Percentiles rank a stretch among this genome's conserved stretches.
Conservation (phyloP, 495 filamentous ascomycete species). For the Penicillium cataractarum region DNA sequence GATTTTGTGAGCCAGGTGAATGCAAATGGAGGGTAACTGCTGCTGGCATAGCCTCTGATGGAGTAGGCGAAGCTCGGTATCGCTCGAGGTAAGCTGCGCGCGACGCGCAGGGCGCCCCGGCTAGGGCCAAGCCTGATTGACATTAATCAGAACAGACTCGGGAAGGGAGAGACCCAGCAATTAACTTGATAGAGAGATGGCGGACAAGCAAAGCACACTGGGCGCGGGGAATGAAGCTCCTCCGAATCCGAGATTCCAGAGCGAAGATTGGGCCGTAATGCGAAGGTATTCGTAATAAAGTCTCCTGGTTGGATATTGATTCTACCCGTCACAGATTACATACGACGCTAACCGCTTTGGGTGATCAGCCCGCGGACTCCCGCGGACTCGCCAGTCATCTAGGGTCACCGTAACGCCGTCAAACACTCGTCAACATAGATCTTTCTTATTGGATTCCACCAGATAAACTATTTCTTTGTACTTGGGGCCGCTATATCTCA, state of each 20-base stretch:
- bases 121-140: slow-evolving; percentile 21
- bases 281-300: neutral
- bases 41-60: slow-evolving; percentile 29
- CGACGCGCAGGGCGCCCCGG: slow-evolving; percentile 8
- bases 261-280: neutral
- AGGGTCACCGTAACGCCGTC: neutral
- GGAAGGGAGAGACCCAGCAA: slow-evolving; percentile 28
- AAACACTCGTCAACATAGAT: neutral
- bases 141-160: slow-evolving; percentile 21
- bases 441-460: neutral
- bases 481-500: neutral
- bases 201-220: neutral
- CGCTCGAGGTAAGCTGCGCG: slow-evolving; percentile 17
- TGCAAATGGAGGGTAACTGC: slow-evolving; percentile 27
- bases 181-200: slow-evolving; percentile 10
- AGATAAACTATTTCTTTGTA: neutral
- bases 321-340: neutral
- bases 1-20: slow-evolving; percentile 46
- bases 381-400: neutral
- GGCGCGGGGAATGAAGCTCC: neutral
- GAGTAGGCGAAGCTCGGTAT: neutral
- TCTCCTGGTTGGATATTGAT: neutral
- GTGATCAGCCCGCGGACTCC: neutral
- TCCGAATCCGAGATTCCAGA: neutral
- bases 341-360: neutral